Evolutionary conservation across 805 yeast genomes (phyloP), one percentile per base, ranked within the genome.

Genomic region (Teunomyces tritomae): DNA sequence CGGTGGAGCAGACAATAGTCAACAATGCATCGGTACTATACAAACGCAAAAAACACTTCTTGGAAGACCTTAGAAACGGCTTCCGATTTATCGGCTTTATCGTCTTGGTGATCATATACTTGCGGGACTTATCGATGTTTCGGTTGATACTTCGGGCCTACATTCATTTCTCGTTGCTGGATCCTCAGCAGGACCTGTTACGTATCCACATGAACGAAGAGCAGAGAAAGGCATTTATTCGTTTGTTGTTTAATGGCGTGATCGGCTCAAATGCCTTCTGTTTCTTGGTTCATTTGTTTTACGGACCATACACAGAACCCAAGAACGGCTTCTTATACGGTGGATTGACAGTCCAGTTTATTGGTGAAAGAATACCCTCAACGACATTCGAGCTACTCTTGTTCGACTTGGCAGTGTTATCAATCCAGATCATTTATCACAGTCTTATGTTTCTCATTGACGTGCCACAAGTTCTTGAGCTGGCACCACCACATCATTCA

Each of bases 21-120:
- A 74, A 77, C 57, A 75, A 77, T 55, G 65, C 65, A 5, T 55
- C 67, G 20, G 62, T 69, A 20, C 63, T 74, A 8, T 76, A 75
- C 48, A 71, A 72, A 51, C 65, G 79, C 43, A 74, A 71, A 60
- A 63, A 65, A 49, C 68, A 59, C 48, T 76, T 76, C 49, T 55
- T 68, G 9, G 57, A 58, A 24, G 68, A 74, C 33, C 53, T 79
- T 8, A 56, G 69, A 16, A 59, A 61, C 16, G 57, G 64, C 3
- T 36, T 75, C 16, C 70, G 69, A 36, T 44, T 65, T 2, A 27
- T 70, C 8, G 77, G 77, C 32, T 70, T 58, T 50, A 49, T 72
- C 6, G 45, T 73, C 3, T 59, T 77, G 4, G 61, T 64, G 6
- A 46, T 77, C 7, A 53, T 69, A 3, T 79, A 73, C 52, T 58